A percentile compares a stretch with the other conserved stretches of the same genome.
Evolutionary conservation across 495 filamentous ascomycete genomes (phyloP).

Genomic region (Aspergillus ostianus): DNA sequence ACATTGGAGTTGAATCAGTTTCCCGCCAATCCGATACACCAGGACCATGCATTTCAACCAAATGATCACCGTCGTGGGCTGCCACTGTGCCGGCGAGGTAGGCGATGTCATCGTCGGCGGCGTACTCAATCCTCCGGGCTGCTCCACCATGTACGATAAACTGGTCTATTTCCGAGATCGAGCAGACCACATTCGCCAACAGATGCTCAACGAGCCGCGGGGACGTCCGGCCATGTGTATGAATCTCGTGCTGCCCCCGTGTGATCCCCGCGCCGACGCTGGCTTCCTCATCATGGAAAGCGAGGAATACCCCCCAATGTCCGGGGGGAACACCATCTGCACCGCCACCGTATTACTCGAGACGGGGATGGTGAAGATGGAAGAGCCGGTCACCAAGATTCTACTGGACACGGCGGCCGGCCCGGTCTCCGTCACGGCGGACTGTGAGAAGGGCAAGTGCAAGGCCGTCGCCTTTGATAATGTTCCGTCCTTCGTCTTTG

Average conservation of each 20-base stretch:
- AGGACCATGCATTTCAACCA: slow-evolving; percentile 16
- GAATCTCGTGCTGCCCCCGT: slow-evolving; percentile 21
- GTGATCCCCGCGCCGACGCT: slow-evolving; percentile 20
- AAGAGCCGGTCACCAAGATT: slow-evolving; percentile 17
- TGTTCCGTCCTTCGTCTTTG: slow-evolving; percentile 23
- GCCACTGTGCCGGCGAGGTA: slow-evolving; percentile 22
- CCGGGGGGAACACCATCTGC: slow-evolving; percentile 19
- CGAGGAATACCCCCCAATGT: slow-evolving; percentile 25
- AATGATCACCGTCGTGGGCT: slow-evolving; percentile 18
- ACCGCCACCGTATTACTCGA: slow-evolving; percentile 24
- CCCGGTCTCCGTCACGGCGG: slow-evolving; percentile 16
- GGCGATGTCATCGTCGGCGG: slow-evolving; percentile 26
- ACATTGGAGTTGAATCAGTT: too few species aligned
- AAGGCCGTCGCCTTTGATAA: slow-evolving; percentile 22
- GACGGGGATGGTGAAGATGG: slow-evolving; percentile 22
- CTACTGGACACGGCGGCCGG: slow-evolving; percentile 21
- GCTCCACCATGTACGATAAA: slow-evolving; percentile 25
- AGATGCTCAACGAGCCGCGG: slow-evolving; percentile 23
- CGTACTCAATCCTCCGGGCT: slow-evolving; percentile 18
- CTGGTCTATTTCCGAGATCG: slow-evolving; percentile 20
- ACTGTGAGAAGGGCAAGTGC: slow-evolving; percentile 24
- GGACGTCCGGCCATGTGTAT: slow-evolving; percentile 19
- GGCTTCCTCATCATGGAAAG: slow-evolving; percentile 26
- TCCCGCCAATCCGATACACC: too few species aligned
- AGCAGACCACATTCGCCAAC: slow-evolving; percentile 17